Percentiles rank a stretch among this genome's conserved stretches.
Evolutionary conservation across 2,329 filamentous ascomycete species (phyloP).

Genomic region (Colletotrichum zoysiae): DNA sequence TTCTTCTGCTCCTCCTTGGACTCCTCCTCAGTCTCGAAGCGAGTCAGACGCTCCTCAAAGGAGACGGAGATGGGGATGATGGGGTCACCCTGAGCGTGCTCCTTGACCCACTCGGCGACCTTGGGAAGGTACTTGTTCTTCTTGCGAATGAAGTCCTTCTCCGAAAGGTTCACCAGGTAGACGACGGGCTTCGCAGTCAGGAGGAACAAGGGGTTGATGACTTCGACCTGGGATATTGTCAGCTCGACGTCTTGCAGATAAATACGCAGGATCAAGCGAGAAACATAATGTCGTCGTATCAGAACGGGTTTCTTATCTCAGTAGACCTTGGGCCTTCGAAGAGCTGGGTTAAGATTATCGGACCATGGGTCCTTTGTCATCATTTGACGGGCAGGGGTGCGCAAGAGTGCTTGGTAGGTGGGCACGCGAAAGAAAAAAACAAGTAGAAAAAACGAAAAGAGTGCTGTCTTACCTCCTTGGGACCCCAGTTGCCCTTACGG

Average conservation of each 20-base stretch:
- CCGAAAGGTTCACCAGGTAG: slow-evolving; percentile 95
- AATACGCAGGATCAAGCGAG: slow-evolving; percentile 43
- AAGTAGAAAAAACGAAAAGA: slow-evolving; percentile 43
- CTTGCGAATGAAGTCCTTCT: slow-evolving; percentile 96
- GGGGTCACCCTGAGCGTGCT: slow-evolving; percentile 86
- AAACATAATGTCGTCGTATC: slow-evolving; percentile 38
- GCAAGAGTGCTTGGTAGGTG: background rate
- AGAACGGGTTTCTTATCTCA: slow-evolving; percentile 78
- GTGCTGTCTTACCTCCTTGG: slow-evolving; percentile 87
- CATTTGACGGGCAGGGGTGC: slow-evolving; percentile 67
- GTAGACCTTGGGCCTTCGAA: slow-evolving; percentile 90
- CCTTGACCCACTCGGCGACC: slow-evolving; percentile 95
- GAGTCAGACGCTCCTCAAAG: slow-evolving; percentile 92
- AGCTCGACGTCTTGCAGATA: slow-evolving; percentile 45
- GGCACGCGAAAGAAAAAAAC: background rate
- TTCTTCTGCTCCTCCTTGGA: slow-evolving; percentile 89
- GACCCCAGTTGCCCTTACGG: slow-evolving; percentile 87
- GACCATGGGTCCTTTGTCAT: slow-evolving; percentile 98
- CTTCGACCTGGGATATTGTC: slow-evolving; percentile 78
- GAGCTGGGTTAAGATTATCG: slow-evolving; percentile 98
- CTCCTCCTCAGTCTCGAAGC: slow-evolving; percentile 81
- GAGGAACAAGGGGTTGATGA: slow-evolving; percentile 96
- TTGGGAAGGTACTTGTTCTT: slow-evolving; percentile 99
- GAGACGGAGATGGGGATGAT: slow-evolving; percentile 93
- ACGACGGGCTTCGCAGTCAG: slow-evolving; percentile 97